Percentiles rank a stretch among this genome's conserved stretches.
Conservation (phyloP, 1,284 basidiomycete species). For the Rhodotorula sp. region DNA sequence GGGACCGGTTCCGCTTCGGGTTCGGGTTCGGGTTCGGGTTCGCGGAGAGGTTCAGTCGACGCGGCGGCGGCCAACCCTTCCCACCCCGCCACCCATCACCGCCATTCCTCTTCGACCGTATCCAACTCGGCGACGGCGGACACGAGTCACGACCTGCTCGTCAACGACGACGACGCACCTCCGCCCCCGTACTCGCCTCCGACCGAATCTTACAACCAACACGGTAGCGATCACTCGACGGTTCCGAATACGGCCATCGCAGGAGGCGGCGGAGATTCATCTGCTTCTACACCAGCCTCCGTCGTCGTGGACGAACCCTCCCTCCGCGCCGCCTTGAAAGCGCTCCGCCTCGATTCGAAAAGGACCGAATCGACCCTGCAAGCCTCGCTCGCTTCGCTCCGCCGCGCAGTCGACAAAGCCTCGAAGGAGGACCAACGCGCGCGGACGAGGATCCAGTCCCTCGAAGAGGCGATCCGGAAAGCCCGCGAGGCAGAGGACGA, state of each 20-base stretch:
- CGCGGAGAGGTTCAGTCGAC: conserved; percentile 10
- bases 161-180: conserved; percentile 23
- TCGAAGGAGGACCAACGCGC: conserved; percentile 42
- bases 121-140: background rate
- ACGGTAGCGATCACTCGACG: background rate
- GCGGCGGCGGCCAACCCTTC: background rate
- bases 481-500: conserved; percentile 21
- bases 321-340: conserved; percentile 31
- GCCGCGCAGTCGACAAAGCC: conserved; percentile 36
- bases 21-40: background rate
- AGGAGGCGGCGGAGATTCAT: too few relatives aligned
- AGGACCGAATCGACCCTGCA: conserved; percentile 31
- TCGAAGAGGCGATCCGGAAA: conserved; percentile 38
- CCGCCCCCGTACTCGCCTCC: conserved; percentile 40
- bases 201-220: background rate
- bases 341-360: conserved; percentile 29
- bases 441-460: conserved; percentile 31
- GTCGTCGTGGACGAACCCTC: conserved; percentile 13
- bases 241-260: background rate
- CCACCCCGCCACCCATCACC: background rate
- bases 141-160: background rate
- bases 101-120: too few relatives aligned
- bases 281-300: too few relatives aligned
- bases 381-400: conserved; percentile 23
- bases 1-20: too few relatives aligned